These are phyloP conservation scores for Fusarium siculi DNA, from an alignment of 2,329 filamentous ascomycete species.

Conservation along the genomic window DNA sequence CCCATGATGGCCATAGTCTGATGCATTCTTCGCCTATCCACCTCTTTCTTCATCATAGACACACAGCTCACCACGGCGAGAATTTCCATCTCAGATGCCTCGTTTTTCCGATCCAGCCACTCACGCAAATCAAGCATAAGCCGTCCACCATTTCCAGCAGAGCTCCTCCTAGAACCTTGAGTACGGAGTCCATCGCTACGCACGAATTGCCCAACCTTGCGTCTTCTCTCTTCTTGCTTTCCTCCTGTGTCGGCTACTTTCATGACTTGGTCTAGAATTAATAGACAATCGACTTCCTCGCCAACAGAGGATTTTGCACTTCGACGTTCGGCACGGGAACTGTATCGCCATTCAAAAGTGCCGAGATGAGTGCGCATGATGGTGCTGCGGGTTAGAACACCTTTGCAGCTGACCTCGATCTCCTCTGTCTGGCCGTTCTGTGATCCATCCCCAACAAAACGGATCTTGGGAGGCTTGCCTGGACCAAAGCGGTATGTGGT, in stretches of 20 bases:
- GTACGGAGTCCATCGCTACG: conserved; percentile 54
- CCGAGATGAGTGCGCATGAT: conserved; percentile 60
- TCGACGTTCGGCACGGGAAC: conserved; percentile 57
- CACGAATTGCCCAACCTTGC: conserved; percentile 56
- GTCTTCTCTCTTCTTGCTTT: conserved; percentile 45
- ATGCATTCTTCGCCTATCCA: conserved; percentile 64
- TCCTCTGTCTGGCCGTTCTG: conserved; percentile 30
- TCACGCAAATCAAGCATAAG: conserved; percentile 56
- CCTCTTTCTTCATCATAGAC: conserved; percentile 73
- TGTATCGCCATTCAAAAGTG: conserved; percentile 67
- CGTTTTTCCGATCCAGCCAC: conserved; percentile 49
- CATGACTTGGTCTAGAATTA: conserved; percentile 63
- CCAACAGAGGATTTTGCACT: conserved; percentile 44
- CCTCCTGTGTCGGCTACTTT: conserved; percentile 45
- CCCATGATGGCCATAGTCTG: conserved; percentile 60
- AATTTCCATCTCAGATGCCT: conserved; percentile 56
- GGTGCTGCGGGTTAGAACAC: conserved; percentile 59
- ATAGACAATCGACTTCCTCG: conserved; percentile 50
- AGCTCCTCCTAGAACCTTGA: conserved; percentile 49
- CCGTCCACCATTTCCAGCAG: conserved; percentile 63
- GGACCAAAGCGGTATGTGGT: conserved; percentile 70
- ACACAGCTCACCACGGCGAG: conserved; percentile 66
- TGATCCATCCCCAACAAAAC: conserved; percentile 25
- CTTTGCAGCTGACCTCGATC: conserved; percentile 46
- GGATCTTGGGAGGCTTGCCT: conserved; percentile 60